Evolutionary conservation across 2,329 filamentous ascomycete species (phyloP).

Genomic region (Stagonosporopsis cucurbitacearum): DNA sequence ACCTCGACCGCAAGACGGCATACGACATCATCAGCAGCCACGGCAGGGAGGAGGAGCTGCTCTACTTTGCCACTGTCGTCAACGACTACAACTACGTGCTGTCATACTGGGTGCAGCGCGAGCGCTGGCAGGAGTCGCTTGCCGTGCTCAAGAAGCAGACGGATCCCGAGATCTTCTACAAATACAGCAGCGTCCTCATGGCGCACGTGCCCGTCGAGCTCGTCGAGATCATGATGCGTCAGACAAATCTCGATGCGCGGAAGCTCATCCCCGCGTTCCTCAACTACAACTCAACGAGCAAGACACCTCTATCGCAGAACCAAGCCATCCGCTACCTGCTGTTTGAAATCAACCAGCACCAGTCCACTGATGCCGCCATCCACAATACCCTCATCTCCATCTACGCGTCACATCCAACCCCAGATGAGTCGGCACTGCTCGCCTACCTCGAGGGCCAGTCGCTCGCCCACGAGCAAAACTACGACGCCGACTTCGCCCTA

Average conservation of each 20-base stretch:
- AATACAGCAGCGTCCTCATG: conserved; percentile 97
- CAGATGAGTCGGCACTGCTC: conserved; percentile 83
- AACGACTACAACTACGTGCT: conserved; percentile 95
- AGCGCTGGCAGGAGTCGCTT: conserved; percentile 87
- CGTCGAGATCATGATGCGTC: conserved; percentile 95
- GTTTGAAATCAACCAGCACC: conserved; percentile 87
- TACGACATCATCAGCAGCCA: conserved; percentile 98
- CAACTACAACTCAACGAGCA: conserved; percentile 85
- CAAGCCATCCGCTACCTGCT: conserved; percentile 94
- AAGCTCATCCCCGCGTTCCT: conserved; percentile 91
- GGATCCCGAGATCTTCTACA: conserved; percentile 91
- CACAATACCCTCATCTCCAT: conserved; percentile 98
- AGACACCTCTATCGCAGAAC: conserved; percentile 71
- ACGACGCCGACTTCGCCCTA: conserved; percentile 95
- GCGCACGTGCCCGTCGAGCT: conserved; percentile 82
- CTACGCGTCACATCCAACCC: conserved; percentile 83
- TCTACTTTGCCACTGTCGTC: conserved; percentile 87
- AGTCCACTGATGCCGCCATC: conserved; percentile 81
- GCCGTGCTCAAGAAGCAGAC: conserved; percentile 91
- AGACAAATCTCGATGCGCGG: conserved; percentile 81
- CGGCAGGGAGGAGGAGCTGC: conserved; percentile 87
- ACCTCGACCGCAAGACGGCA: conserved; percentile 87
- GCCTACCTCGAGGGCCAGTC: conserved; percentile 91
- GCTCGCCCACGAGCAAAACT: conserved; percentile 73
- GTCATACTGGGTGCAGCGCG: conserved; percentile 95